phyloP scores from a whole-genome alignment of 2,329 filamentous ascomycete species.

The Lojkania enalia region DNA sequence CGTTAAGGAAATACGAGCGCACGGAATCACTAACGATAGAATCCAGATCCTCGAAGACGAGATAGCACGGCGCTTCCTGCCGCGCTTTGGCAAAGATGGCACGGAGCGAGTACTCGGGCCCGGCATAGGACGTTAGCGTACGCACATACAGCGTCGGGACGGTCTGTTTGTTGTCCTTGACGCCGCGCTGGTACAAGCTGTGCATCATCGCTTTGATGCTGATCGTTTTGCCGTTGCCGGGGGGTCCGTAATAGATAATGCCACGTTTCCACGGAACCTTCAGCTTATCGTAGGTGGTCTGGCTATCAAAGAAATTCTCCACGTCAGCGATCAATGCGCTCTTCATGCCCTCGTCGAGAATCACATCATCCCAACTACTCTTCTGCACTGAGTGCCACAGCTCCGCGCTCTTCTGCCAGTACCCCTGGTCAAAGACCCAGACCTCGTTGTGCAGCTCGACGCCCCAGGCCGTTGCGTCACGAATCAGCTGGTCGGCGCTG shows the following conservation, averaged over 20 bases:
- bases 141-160: conserved; percentile 63
- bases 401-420: conserved; percentile 65
- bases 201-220: conserved; percentile 73
- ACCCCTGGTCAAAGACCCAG: conserved; percentile 66
- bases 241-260: conserved; percentile 68
- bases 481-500: conserved; percentile 56
- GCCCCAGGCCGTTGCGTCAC: conserved; percentile 59
- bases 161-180: conserved; percentile 40
- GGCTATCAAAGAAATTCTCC: conserved; percentile 64
- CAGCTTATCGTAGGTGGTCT: conserved; percentile 62
- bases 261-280: conserved; percentile 73
- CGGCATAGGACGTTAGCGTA: conserved; percentile 48
- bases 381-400: conserved; percentile 57
- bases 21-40: conserved; percentile 64
- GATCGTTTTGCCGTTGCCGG: conserved; percentile 66
- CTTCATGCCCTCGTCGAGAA: conserved; percentile 68
- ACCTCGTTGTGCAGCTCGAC: conserved; percentile 64
- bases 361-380: conserved; percentile 66
- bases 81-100: conserved; percentile 57
- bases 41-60: conserved; percentile 74
- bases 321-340: conserved; percentile 65
- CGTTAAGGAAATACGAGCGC: conserved; percentile 71
- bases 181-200: conserved; percentile 57
- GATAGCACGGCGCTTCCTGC: conserved; percentile 66
- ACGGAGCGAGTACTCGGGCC: conserved; percentile 57